Percentiles rank a stretch among this genome's conserved stretches.
Evolutionary conservation across 169 alveolate genomes (phyloP).

Genomic region (Cryptosporidium sp.): DNA sequence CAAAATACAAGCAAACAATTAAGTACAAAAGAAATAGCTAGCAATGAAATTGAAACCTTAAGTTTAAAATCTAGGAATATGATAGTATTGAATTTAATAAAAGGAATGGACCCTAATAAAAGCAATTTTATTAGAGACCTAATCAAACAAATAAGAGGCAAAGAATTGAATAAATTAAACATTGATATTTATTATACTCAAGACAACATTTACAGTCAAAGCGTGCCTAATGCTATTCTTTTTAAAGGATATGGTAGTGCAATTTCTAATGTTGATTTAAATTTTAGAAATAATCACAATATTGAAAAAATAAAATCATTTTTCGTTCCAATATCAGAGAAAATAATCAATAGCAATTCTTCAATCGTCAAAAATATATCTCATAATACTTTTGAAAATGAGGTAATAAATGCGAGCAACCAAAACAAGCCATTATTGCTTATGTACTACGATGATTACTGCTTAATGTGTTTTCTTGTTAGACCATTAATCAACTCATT

Average conservation of each 20-base stretch:
- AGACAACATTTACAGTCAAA: too few species aligned
- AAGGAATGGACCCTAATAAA: neutral
- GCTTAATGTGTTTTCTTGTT: constrained; percentile 59
- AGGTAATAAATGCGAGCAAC: neutral
- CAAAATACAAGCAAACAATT: neutral
- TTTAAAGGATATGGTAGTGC: neutral
- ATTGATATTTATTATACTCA: neutral
- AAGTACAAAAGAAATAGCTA: neutral
- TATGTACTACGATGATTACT: constrained; percentile 41
- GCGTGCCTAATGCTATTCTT: neutral
- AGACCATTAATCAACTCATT: constrained; percentile 55
- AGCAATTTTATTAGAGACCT: neutral
- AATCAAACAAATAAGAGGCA: neutral
- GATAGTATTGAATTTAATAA: neutral
- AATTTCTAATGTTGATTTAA: neutral
- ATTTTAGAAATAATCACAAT: neutral
- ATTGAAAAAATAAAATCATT: constrained; percentile 9
- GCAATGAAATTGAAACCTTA: neutral
- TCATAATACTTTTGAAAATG: constrained; percentile 13
- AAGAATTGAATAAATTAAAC: neutral
- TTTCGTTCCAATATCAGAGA: constrained; percentile 5
- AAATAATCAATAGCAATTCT: neutral
- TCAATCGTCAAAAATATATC: neutral
- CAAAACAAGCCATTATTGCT: constrained; percentile 29
- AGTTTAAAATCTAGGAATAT: constrained; percentile 10